Base-by-base conservation (phyloP, 306 rosid species). In the Citrullus mucosospermus region DNA sequence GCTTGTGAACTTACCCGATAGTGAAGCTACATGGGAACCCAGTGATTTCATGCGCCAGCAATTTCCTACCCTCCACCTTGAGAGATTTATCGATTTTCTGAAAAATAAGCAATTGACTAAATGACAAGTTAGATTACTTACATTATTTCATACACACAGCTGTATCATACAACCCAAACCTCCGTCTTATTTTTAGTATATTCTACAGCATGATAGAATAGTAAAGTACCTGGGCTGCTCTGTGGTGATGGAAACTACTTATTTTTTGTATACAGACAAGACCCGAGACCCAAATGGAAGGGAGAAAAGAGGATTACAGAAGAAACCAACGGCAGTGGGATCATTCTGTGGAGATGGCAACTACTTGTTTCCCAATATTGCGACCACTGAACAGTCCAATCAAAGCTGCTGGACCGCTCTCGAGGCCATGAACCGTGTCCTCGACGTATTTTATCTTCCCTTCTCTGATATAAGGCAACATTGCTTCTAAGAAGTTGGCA, bases 321-420 rank as follows among this genome's bases (percentile, higher is more conserved):
- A 69, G 56, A 22, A 69, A 44, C 53, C 10, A 43, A 43, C 56
- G 5, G 11, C 38, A n/a, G 38, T 38, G 2, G 57, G 48, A 46
- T 44, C 57, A 71, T 71, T 71, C 58, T 8, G 82, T 48, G 4
- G 76, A 44, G 39, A 71, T 48, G 39, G 76, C 58, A 34, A 84
- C 81, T 2, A 81, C 79, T 44, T 85, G 87, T 55, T 85, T 85
- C 12, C 87, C 87, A 8, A 85, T 69, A 70, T 85, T 85, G 39
- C 83, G 79, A 25, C 87, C 87, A 0, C 79, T 50, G 46, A 66
- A 84, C 76, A 85, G 85, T 12, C 85, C 85, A 8, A 81, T 36
- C 36, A 85, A 78, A 76, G 87, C 85, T 0, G 83, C 57, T 0
- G 87, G 87, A 32, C 58, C 77, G 14, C 57, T 75, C 65, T 84